Evolutionary conservation across 2,329 filamentous ascomycete genomes (phyloP).

Genomic region (Epichloe elymi): DNA sequence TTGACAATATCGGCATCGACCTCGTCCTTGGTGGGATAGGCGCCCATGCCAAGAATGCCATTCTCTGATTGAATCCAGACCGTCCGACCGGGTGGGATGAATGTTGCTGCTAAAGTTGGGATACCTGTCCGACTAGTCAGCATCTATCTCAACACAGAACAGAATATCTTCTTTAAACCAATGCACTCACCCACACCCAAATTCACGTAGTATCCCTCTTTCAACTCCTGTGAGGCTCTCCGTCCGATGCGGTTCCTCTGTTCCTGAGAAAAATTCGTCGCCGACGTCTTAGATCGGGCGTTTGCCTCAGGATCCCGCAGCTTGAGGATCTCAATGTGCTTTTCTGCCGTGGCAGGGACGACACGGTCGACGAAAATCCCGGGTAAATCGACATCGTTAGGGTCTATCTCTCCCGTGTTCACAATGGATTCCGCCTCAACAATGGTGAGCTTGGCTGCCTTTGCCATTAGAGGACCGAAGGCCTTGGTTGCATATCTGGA

Average conservation of each 20-base stretch:
- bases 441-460: constrained; percentile 64
- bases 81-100: constrained; percentile 51
- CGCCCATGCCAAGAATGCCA: constrained; percentile 71
- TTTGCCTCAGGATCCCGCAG: constrained; percentile 30
- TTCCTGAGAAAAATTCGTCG: constrained; percentile 30
- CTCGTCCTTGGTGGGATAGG: constrained; percentile 59
- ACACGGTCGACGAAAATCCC: constrained; percentile 77
- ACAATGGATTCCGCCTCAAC: constrained; percentile 82
- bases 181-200: constrained; percentile 46
- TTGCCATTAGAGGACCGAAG: constrained; percentile 66
- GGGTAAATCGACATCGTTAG: constrained; percentile 63
- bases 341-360: constrained; percentile 57
- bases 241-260: constrained; percentile 61
- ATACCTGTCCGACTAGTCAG: constrained; percentile 39
- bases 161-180: neutral
- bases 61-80: constrained; percentile 85
- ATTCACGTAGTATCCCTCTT: constrained; percentile 70
- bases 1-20: constrained; percentile 74
- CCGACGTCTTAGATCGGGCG: constrained; percentile 21
- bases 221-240: constrained; percentile 67
- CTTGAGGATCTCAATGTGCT: constrained; percentile 60
- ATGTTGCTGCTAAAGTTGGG: constrained; percentile 71
- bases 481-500: constrained; percentile 51
- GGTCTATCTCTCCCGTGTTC: constrained; percentile 55
- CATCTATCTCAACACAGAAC: neutral